These are phyloP conservation scores for Exophiala xenobiotica DNA, from an alignment of 2,329 filamentous ascomycete species.

Conservation along the genomic window DNA sequence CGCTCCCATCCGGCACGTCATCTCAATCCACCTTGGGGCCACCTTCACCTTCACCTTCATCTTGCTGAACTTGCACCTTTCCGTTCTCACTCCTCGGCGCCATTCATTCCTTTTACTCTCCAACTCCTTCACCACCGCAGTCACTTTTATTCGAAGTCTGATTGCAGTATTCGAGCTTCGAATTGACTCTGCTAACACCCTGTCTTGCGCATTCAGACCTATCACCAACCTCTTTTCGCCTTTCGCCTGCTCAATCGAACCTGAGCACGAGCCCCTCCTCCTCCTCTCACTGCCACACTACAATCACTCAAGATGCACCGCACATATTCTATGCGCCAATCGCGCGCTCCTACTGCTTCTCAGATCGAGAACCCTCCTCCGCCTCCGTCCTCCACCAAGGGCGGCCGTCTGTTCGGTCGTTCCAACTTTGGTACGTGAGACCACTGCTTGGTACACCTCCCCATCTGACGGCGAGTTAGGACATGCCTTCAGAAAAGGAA, in stretches of 20 bases:
- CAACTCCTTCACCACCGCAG: background rate
- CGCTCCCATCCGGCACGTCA: conserved; percentile 20
- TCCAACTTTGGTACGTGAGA: conserved; percentile 72
- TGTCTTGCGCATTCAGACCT: background rate
- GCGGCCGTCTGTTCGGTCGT: conserved; percentile 82
- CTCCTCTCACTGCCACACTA: conserved; percentile 1
- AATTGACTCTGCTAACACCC: conserved; percentile 2
- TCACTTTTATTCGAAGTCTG: background rate
- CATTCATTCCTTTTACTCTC: conserved; percentile 1
- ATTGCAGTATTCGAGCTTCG: background rate
- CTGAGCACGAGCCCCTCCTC: conserved; percentile 10
- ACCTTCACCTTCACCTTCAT: background rate
- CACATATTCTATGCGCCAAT: conserved; percentile 98
- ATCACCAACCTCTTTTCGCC: background rate
- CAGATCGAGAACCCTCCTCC: conserved; percentile 89
- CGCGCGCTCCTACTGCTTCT: conserved; percentile 91
- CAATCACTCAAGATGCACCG: conserved; percentile 71
- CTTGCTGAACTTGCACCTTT: no score
- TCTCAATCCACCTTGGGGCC: conserved; percentile 3
- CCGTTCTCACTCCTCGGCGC: background rate
- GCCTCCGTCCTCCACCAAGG: conserved; percentile 86
- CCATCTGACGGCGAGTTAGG: conserved; percentile 45
- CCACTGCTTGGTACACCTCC: conserved; percentile 1
- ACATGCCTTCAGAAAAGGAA: conserved; percentile 58
- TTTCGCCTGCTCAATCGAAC: conserved; percentile 2